Base-by-base conservation (phyloP, 2,329 filamentous ascomycete species). In the Pseudocercospora cruenta region DNA sequence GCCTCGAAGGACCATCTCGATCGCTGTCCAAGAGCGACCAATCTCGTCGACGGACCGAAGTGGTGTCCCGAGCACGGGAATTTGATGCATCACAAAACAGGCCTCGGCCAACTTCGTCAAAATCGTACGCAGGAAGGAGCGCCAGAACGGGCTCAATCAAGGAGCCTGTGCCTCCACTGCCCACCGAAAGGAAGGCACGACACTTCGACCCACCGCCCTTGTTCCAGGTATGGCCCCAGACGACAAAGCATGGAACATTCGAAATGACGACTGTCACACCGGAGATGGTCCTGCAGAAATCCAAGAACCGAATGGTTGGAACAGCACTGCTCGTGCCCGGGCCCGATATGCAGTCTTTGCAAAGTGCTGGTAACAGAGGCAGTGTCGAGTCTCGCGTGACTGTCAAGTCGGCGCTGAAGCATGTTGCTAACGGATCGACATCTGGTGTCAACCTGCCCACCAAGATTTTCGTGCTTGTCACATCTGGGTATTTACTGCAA, bases 151-250 rank as follows among this genome's bases (percentile, higher is more conserved):
- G 24, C 12, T 22, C 45, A 21, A 24, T 58, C 36, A 67, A 55
- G 45, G 63, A 63, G 24, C 58, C 68, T 47, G 19, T 64, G 45
- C 58, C 66, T 39, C 60, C 62, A 16, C 16, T 63, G 36, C 64
- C 66, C 4, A 65, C n/a, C 47, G 67, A 66, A 43, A 55, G 60
- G 6, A 66, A 45, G 49, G 49, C 58, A 22, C 64, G 63, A 47
- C 28, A 72, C 58, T 83, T 81, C 77, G 77, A 81, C 4, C 78
- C 81, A 7, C 91, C 92, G 6, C 91, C 93, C 1, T 81, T 97
- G 12, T 96, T 94, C 77, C 91, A 96, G 77, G 93, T 92, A 12
- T 96, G 93, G 76, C 90, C 92, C 0, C 93, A 96, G 78, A 88
- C 92, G 2, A 85, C 92, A 70, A 93, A 91, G 74, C 87, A 95